Conservation (phyloP, 2,329 filamentous ascomycete species). For the Colletotrichum liaoningense region DNA sequence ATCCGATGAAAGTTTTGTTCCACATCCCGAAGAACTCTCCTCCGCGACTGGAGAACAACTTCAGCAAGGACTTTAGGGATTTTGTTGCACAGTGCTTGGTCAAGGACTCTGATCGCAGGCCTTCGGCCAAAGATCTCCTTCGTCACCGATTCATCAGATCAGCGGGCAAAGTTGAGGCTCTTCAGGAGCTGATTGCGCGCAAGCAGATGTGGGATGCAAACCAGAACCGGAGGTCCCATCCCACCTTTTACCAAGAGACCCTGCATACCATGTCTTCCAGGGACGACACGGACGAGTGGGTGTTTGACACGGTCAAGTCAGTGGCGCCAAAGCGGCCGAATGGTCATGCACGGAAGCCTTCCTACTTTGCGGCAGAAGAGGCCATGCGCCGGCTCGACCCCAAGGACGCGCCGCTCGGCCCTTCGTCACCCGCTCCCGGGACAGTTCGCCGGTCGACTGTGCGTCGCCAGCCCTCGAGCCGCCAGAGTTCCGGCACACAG, state of each 20-base stretch:
- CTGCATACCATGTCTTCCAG: constrained; percentile 76
- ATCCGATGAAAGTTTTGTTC: constrained; percentile 95
- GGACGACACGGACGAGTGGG: constrained; percentile 86
- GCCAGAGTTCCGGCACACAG: constrained; percentile 56
- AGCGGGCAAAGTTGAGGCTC: constrained; percentile 86
- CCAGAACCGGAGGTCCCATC: constrained; percentile 74
- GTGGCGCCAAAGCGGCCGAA: constrained; percentile 67
- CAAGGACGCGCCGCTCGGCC: constrained; percentile 69
- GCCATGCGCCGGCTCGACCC: constrained; percentile 70
- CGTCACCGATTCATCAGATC: constrained; percentile 89
- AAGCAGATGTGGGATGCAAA: constrained; percentile 86
- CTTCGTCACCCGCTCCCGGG: constrained; percentile 62
- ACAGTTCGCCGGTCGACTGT: constrained; percentile 73
- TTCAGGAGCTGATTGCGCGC: constrained; percentile 88
- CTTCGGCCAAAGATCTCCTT: constrained; percentile 87
- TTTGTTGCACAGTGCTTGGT: constrained; percentile 91
- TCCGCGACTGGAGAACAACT: constrained; percentile 85
- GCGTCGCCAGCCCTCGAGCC: constrained; percentile 59
- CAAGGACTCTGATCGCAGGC: constrained; percentile 88
- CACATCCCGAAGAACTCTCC: constrained; percentile 90
- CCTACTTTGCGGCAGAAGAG: constrained; percentile 69
- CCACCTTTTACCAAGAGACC: constrained; percentile 94
- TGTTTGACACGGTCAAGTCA: constrained; percentile 93
- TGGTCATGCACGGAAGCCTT: constrained; percentile 65
- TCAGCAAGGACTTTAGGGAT: constrained; percentile 92